Conservation (phyloP, 106 monocot genomes). For the Dioscorea alata region DNA sequence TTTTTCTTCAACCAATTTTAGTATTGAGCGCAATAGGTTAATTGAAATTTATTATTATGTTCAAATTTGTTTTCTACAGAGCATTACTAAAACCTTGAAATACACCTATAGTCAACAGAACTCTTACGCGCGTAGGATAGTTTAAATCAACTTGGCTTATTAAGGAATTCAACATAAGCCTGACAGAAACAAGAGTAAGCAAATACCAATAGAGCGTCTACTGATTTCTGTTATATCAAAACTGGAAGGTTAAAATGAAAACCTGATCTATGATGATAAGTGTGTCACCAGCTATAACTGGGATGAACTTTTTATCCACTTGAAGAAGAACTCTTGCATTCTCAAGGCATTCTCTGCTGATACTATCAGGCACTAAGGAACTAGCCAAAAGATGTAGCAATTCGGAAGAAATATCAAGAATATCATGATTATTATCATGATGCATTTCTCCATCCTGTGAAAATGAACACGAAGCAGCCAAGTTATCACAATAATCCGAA, state of each 20-base stretch:
- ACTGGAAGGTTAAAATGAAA: not conserved
- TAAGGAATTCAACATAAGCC: too few relatives aligned
- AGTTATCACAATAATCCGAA: not conserved
- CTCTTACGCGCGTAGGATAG: too few relatives aligned
- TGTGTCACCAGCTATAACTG: conserved; percentile 59
- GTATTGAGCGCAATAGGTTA: too few relatives aligned
- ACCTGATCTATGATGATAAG: conserved; percentile 91
- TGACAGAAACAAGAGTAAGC: too few relatives aligned
- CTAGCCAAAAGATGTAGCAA: conserved; percentile 62
- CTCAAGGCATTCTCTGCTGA: conserved; percentile 54
- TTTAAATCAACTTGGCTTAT: too few relatives aligned
- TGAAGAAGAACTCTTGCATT: conserved; percentile 79
- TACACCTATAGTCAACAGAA: too few relatives aligned
- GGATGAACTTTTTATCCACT: conserved; percentile 92
- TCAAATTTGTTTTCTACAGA: too few relatives aligned
- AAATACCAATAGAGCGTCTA: too few relatives aligned
- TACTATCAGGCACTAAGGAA: conserved; percentile 65
- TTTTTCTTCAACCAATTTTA: too few relatives aligned
- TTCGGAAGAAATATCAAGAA: conserved; percentile 83
- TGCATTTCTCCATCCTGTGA: conserved; percentile 28
- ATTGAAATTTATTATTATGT: too few relatives aligned
- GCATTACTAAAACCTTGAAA: too few relatives aligned
- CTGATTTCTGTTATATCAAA: too few relatives aligned
- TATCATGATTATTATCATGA: conserved; percentile 26
- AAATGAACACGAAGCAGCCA: conserved; percentile 1